These are phyloP conservation scores for Beauveria bassiana DNA, from an alignment of 2,329 filamentous ascomycete genomes.

Conservation along the genomic window DNA sequence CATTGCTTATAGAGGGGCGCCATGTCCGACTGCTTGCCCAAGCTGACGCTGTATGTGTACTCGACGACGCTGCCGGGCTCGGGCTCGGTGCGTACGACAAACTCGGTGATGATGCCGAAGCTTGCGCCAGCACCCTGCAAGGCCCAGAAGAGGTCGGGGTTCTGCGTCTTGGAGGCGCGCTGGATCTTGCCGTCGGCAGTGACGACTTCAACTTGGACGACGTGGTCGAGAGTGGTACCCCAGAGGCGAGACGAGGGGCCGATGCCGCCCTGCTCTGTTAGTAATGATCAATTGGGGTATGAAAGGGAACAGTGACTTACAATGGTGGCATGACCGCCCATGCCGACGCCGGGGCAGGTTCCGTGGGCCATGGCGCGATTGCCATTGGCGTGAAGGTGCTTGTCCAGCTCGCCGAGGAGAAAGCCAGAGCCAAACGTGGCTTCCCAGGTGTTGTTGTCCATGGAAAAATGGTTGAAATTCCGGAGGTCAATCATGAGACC, in stretches of 20 bases:
- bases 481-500: constrained; percentile 46
- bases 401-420: constrained; percentile 43
- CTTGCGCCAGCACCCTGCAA: constrained; percentile 48
- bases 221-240: constrained; percentile 48
- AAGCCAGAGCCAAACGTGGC: constrained; percentile 49
- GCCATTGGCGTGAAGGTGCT: constrained; percentile 41
- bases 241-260: constrained; percentile 53
- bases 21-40: constrained; percentile 39
- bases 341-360: constrained; percentile 50
- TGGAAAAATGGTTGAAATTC: constrained; percentile 44
- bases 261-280: constrained; percentile 36
- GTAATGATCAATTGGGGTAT: too few relatives aligned
- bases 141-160: constrained; percentile 49
- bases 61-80: constrained; percentile 49
- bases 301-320: constrained; percentile 25
- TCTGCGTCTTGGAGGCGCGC: constrained; percentile 37
- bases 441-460: constrained; percentile 44
- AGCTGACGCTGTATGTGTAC: constrained; percentile 48
- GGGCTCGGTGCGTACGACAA: constrained; percentile 47
- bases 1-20: constrained; percentile 46
- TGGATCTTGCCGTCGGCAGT: constrained; percentile 46
- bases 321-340: constrained; percentile 51
- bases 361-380: constrained; percentile 52
- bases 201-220: constrained; percentile 48
- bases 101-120: constrained; percentile 51